A percentile compares a stretch with the other conserved stretches of the same genome.
phyloP scores from a whole-genome alignment of 495 filamentous ascomycete genomes.

The Xylaria flabelliformis region DNA sequence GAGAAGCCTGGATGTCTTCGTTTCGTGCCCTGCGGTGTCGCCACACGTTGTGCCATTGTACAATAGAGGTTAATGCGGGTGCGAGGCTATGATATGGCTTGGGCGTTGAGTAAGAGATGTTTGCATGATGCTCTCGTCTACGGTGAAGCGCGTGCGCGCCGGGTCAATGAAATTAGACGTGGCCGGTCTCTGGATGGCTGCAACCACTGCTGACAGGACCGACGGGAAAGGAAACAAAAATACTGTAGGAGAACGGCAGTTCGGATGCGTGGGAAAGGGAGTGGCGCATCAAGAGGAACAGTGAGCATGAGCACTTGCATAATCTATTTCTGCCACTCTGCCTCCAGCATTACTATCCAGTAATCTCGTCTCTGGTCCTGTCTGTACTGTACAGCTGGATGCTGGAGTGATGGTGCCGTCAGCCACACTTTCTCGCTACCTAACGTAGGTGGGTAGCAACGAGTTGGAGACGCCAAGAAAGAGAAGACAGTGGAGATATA shows the following conservation, averaged over 20 bases:
- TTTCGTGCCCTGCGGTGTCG: conserved; percentile 25
- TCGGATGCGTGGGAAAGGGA: conserved; percentile 20
- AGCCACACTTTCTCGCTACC: conserved; percentile 15
- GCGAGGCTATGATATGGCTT: conserved; percentile 15
- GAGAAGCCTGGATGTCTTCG: conserved; percentile 21
- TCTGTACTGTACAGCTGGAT: conserved; percentile 3
- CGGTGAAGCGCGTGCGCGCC: background rate
- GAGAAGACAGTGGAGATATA: background rate
- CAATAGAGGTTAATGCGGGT: conserved; percentile 7
- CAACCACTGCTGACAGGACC: conserved; percentile 16
- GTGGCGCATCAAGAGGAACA: conserved; percentile 19
- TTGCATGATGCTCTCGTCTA: conserved; percentile 15
- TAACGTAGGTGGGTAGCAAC: conserved; percentile 10
- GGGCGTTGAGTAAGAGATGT: background rate
- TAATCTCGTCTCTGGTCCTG: background rate
- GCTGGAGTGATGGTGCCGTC: background rate
- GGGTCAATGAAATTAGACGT: conserved; percentile 4
- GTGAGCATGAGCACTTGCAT: conserved; percentile 21
- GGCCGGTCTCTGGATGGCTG: conserved; percentile 7
- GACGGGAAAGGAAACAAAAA: conserved; percentile 14
- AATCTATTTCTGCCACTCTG: background rate
- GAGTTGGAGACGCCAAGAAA: conserved; percentile 18
- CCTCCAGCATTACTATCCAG: background rate
- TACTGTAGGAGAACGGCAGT: conserved; percentile 7
- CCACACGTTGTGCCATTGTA: conserved; percentile 22